Evolutionary conservation across 768 basidiomycete species (phyloP), one percentile per base, ranked within the genome.

Genomic region (Tylopilus plumbeoviolaceoides): DNA sequence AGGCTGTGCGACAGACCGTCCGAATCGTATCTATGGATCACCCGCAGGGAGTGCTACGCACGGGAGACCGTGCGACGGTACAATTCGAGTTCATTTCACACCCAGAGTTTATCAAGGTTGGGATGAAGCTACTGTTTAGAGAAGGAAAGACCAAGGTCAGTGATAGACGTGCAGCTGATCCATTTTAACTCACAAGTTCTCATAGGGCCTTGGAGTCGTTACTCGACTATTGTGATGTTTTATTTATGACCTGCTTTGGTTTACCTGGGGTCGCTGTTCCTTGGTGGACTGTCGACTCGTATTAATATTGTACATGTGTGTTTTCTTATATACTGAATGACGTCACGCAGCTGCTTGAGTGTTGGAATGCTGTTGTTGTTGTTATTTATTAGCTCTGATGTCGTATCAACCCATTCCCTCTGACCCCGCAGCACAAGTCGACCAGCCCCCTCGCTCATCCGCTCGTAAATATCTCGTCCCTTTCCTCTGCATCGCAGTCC

Each of bases 61-160:
- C 95, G 0, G 97, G 97, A 5, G 97, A 99, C 65, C 82, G 94
- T 30, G 91, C 93, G 3, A 93, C 86, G 3, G 92, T 98, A n/a
- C 80, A 82, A 31, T 98, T 98, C 61, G 91, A 98, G 72, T 95
- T 98, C 64, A 90, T 95, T 50, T 86, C 89, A 14, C 87, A 89
- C 49, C 87, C 91, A 0, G 95, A 97, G 74, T 95, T 85, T 65
- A 75, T 98, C 57, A 94, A 95, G 67, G 87, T 86, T 59, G 95
- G 95, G 25, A 91, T 91, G 86, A 92, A 94, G 71, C 75, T 95
- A 21, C 71, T 99, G 12, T 94, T 98, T 68, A 78, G 95, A 38
- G 97, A 98, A 70, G 95, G 95, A 4, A 93, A 92, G 75, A 97
- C 94, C 1, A 98, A 97, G 78, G 93, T 85, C 47, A 31, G 75